These are phyloP conservation scores for Acer yangbiense DNA, from an alignment of 345 rosid species.

Conservation along the genomic window DNA sequence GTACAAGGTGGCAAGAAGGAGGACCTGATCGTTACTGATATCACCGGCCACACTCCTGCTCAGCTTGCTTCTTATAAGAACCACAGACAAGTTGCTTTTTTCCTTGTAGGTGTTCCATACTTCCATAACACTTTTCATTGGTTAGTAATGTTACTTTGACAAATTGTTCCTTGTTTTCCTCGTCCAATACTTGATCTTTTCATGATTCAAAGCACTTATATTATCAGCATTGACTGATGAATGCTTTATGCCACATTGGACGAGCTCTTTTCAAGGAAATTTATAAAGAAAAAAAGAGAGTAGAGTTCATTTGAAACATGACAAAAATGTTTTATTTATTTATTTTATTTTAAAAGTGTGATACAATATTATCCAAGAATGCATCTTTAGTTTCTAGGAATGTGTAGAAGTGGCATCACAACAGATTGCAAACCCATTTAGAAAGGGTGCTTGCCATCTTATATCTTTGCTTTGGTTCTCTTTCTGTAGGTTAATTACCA, in stretches of 20 bases:
- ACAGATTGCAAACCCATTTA: background rate
- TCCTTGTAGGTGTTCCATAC: conserved; percentile 91
- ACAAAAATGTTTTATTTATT: background rate
- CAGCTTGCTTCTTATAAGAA: conserved; percentile 98
- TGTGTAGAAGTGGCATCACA: background rate
- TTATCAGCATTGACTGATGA: conserved; percentile 15
- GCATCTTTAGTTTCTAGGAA: conserved; percentile 5
- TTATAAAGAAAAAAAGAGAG: background rate
- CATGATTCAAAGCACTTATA: background rate
- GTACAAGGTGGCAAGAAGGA: conserved; percentile 99
- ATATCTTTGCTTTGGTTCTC: background rate
- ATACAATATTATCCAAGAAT: background rate
- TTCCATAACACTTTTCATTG: conserved; percentile 39
- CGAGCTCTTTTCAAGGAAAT: background rate
- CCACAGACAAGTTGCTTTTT: conserved; percentile 98
- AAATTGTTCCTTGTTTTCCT: background rate
- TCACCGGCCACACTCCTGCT: conserved; percentile 93
- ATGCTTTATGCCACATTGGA: conserved; percentile 9
- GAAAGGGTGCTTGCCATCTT: background rate
- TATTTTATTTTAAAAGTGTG: background rate
- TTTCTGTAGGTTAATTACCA: conserved; percentile 1
- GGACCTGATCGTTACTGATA: conserved; percentile 85
- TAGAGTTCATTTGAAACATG: background rate
- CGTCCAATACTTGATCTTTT: conserved; percentile 4
- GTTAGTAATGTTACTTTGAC: conserved; percentile 29